phyloP scores from a whole-genome alignment of 192 early-diverging fungal species.

The Neocallimastix lanati region DNA sequence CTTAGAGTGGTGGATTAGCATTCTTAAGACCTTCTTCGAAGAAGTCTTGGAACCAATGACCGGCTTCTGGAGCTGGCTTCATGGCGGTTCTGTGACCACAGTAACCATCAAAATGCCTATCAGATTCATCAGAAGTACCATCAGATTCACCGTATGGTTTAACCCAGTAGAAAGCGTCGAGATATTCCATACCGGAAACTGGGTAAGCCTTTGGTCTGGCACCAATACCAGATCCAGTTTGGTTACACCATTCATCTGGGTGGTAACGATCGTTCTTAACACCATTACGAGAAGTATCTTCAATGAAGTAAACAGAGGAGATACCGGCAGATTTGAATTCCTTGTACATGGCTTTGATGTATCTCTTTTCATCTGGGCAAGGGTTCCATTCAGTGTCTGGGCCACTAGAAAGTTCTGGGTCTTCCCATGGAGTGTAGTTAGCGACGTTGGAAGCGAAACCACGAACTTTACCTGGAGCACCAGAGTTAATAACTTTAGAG shows the following conservation, averaged over 20 bases:
- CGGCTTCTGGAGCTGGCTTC: too few relatives aligned
- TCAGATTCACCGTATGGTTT: constrained; percentile 19
- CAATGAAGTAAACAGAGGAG: constrained; percentile 9
- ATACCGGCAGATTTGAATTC: not conserved
- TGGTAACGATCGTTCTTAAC: constrained; percentile 4
- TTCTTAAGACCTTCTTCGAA: too few relatives aligned
- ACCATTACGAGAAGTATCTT: constrained; percentile 11
- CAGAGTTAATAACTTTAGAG: constrained; percentile 5
- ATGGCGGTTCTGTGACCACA: too few relatives aligned
- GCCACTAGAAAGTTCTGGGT: too few relatives aligned
- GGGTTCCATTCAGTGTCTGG: constrained; percentile 5
- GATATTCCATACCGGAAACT: constrained; percentile 3
- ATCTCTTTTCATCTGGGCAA: constrained; percentile 12
- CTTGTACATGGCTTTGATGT: not conserved
- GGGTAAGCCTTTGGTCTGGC: too few relatives aligned
- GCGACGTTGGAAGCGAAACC: constrained; percentile 22
- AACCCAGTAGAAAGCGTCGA: constrained; percentile 24
- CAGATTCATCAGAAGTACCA: constrained; percentile 12
- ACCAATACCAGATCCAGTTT: constrained; percentile 16
- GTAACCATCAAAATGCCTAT: too few relatives aligned
- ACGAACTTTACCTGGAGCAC: constrained; percentile 3
- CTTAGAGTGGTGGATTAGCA: too few relatives aligned
- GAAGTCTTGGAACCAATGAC: too few relatives aligned
- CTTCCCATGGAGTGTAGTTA: constrained; percentile 14
- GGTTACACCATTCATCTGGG: constrained; percentile 15